Percentiles rank a stretch among this genome's conserved stretches.
Conservation (phyloP, 768 basidiomycete genomes). For the Trametes punicea region DNA sequence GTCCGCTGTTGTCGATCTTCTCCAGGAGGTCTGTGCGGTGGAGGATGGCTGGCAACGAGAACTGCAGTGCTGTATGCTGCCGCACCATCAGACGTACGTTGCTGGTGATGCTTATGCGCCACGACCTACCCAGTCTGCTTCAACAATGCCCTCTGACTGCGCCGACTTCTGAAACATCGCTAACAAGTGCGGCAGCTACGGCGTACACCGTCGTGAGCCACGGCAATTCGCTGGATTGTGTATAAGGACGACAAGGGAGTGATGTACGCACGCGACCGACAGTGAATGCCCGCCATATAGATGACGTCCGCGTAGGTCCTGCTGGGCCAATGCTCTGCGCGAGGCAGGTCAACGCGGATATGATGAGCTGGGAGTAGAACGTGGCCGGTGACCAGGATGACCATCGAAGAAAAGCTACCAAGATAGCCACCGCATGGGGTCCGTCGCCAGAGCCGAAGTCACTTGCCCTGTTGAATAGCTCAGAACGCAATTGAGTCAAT, state of each 20-base stretch:
- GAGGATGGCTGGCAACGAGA: constrained; percentile 46
- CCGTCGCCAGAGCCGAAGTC: constrained; percentile 63
- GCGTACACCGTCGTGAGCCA: constrained; percentile 3
- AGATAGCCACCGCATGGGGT: constrained; percentile 21
- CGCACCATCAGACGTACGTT: background rate
- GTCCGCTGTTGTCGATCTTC: constrained; percentile 43
- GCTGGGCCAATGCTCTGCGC: constrained; percentile 42
- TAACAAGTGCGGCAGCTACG: constrained; percentile 60
- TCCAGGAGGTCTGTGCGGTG: constrained; percentile 53
- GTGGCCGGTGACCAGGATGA: constrained; percentile 25
- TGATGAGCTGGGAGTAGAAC: constrained; percentile 51
- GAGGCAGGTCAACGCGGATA: constrained; percentile 60
- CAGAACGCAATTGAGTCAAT: background rate
- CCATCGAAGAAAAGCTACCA: constrained; percentile 26
- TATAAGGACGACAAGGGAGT: too few species aligned
- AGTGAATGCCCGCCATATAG: constrained; percentile 69
- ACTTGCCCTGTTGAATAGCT: constrained; percentile 59
- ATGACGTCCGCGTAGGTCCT: constrained; percentile 17
- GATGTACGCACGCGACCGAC: constrained; percentile 71
- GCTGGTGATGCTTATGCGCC: background rate
- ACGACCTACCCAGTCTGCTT: constrained; percentile 55
- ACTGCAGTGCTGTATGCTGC: constrained; percentile 43
- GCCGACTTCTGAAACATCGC: constrained; percentile 51
- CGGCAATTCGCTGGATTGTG: too few species aligned
- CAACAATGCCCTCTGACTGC: constrained; percentile 47